These are phyloP conservation scores for Nidula microcarpa DNA, from an alignment of 768 basidiomycete species.

Conservation along the genomic window DNA sequence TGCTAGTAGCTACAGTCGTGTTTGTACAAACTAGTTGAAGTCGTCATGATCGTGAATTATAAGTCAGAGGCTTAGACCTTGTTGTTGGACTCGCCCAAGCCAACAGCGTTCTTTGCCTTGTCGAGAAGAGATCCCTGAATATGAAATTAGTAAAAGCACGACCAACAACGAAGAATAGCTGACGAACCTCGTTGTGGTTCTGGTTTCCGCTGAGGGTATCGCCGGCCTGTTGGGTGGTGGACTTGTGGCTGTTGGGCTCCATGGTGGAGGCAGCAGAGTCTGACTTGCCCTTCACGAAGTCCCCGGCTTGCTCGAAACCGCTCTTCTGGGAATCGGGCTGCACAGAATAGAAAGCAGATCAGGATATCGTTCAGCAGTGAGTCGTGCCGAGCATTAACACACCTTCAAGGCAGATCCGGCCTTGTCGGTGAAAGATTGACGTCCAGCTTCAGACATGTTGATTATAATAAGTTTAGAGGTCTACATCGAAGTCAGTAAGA, in stretches of 20 bases:
- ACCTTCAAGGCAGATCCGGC: conserved; percentile 49
- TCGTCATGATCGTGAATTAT: conserved; percentile 17
- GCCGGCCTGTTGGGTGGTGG: conserved; percentile 41
- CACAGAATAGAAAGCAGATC: neutral
- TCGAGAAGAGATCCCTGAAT: conserved; percentile 36
- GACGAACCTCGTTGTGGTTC: conserved; percentile 38
- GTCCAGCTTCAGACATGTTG: conserved; percentile 53
- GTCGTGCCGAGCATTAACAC: neutral
- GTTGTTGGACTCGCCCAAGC: conserved; percentile 23
- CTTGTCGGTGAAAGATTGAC: conserved; percentile 62
- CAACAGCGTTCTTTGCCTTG: conserved; percentile 53
- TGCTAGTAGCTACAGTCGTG: neutral
- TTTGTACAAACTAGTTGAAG: neutral
- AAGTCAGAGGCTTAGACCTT: neutral
- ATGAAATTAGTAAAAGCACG: neutral
- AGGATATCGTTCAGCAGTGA: neutral
- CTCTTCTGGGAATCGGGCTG: conserved; percentile 61
- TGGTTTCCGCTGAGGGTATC: conserved; percentile 46
- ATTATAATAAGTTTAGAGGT: neutral
- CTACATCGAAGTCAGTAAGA: neutral
- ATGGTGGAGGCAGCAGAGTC: conserved; percentile 46
- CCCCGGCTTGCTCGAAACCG: conserved; percentile 46
- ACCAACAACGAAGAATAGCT: neutral
- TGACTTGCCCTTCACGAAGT: conserved; percentile 41
- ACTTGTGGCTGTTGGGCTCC: conserved; percentile 55